Evolutionary conservation across 1,284 basidiomycete species (phyloP).

Genomic region (Pholiota adiposa): DNA sequence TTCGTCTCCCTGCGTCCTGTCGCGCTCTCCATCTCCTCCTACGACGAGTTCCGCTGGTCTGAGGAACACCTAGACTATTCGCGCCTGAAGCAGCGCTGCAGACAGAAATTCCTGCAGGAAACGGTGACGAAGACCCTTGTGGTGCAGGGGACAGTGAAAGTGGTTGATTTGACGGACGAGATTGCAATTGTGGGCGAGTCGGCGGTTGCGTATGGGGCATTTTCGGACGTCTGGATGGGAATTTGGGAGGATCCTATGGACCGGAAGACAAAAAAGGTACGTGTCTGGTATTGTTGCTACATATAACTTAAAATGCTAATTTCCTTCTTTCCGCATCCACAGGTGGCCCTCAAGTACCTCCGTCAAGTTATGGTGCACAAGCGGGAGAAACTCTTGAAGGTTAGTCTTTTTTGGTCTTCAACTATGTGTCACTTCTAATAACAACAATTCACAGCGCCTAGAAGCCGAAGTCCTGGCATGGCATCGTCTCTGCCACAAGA

Average conservation of each 20-base stretch:
- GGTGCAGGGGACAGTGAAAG: conserved; percentile 48
- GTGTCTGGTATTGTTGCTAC: conserved; percentile 2
- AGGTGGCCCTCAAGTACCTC: conserved; percentile 61
- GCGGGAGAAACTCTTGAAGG: conserved; percentile 56
- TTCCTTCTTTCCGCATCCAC: background rate
- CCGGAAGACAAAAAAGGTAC: conserved; percentile 40
- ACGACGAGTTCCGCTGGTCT: conserved; percentile 55
- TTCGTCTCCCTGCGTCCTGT: conserved; percentile 56
- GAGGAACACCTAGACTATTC: conserved; percentile 55
- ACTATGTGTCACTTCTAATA: no score
- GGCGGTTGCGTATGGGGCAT: conserved; percentile 53
- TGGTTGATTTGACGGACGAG: conserved; percentile 60
- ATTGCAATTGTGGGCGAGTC: conserved; percentile 41
- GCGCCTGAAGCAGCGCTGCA: conserved; percentile 54
- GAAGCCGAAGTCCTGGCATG: conserved; percentile 56
- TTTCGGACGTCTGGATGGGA: conserved; percentile 65
- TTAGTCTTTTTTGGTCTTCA: conserved; percentile 23
- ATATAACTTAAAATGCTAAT: background rate
- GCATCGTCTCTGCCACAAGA: conserved; percentile 55
- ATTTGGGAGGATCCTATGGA: conserved; percentile 51
- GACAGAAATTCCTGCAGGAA: conserved; percentile 56
- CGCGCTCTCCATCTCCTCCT: conserved; percentile 51
- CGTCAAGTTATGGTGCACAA: conserved; percentile 55
- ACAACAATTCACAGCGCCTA: no score
- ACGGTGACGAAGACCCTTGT: conserved; percentile 59